Evolutionary conservation across 441 rosid genomes (phyloP).

Genomic region (Adansonia madagascariensis): DNA sequence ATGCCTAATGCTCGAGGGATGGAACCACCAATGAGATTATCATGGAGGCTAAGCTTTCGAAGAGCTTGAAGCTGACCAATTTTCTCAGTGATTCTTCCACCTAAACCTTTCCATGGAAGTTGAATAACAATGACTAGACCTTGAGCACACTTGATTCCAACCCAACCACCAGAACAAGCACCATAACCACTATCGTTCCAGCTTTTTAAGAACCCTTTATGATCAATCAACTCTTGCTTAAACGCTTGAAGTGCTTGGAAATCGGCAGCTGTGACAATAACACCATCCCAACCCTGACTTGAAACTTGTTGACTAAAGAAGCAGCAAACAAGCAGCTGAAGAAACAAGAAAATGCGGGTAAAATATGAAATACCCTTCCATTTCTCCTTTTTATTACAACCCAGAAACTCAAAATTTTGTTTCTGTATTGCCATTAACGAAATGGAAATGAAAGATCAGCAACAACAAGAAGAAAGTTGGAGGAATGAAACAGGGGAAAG

Average conservation of each 20-base stretch:
- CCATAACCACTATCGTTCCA: constrained; percentile 79
- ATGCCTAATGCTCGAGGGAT: constrained; percentile 70
- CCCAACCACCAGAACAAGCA: constrained; percentile 89
- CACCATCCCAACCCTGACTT: constrained; percentile 70
- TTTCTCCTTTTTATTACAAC: constrained; percentile 38
- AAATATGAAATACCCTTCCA: constrained; percentile 32
- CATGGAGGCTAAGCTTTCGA: constrained; percentile 77
- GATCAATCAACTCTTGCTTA: constrained; percentile 63
- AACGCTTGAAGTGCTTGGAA: constrained; percentile 69
- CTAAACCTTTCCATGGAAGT: constrained; percentile 84
- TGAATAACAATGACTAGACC: constrained; percentile 81
- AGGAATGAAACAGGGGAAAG: constrained; percentile 39
- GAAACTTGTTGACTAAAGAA: constrained; percentile 34
- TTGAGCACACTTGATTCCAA: constrained; percentile 83
- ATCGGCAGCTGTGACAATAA: constrained; percentile 67
- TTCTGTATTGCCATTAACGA: constrained; percentile 38
- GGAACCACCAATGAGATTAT: constrained; percentile 64
- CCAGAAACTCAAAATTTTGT: constrained; percentile 19
- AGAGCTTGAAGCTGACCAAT: constrained; percentile 80
- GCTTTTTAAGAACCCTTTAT: constrained; percentile 65
- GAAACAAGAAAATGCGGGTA: constrained; percentile 32
- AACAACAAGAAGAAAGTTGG: not conserved
- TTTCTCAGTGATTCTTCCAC: constrained; percentile 73
- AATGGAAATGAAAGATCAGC: not conserved
- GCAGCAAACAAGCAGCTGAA: constrained; percentile 33